A percentile compares a stretch with the other conserved stretches of the same genome.
These are phyloP conservation scores for Solanum verrucosum DNA, from an alignment of 257 asterid genomes.

Conservation along the genomic window DNA sequence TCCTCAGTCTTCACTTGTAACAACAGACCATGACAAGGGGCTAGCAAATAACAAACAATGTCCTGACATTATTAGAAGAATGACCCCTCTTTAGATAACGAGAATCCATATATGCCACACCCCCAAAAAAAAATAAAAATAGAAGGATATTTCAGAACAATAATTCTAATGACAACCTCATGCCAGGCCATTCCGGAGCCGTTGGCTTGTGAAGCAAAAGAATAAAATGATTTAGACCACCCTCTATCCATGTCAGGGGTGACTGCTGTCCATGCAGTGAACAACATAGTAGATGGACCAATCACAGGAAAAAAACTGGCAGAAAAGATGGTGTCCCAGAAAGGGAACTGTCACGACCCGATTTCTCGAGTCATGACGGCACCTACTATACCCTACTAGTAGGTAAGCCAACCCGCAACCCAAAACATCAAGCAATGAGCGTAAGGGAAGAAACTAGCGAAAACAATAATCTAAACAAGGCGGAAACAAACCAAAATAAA, in stretches of 20 bases:
- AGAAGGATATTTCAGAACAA: background rate
- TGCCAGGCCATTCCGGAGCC: background rate
- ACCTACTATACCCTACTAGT: too few relatives aligned
- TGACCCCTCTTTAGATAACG: background rate
- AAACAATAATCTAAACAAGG: too few relatives aligned
- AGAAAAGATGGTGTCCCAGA: background rate
- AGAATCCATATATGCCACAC: background rate
- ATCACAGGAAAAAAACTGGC: background rate
- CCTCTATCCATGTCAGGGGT: background rate
- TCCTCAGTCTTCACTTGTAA: background rate
- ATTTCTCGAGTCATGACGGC: too few relatives aligned
- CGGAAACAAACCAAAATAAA: too few relatives aligned
- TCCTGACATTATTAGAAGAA: background rate
- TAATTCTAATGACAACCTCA: background rate
- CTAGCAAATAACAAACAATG: background rate
- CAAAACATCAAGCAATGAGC: too few relatives aligned
- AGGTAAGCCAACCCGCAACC: too few relatives aligned
- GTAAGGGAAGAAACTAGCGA: too few relatives aligned
- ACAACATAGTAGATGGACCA: background rate
- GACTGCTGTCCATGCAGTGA: background rate
- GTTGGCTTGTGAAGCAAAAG: background rate
- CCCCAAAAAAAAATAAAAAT: too few relatives aligned
- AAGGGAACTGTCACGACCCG: background rate
- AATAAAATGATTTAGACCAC: background rate
- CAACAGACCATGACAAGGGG: background rate